A percentile compares a stretch with the other conserved stretches of the same genome.
These are phyloP conservation scores for Cylindrodendrum hubeiense DNA, from an alignment of 2,329 filamentous ascomycete genomes.

Conservation along the genomic window DNA sequence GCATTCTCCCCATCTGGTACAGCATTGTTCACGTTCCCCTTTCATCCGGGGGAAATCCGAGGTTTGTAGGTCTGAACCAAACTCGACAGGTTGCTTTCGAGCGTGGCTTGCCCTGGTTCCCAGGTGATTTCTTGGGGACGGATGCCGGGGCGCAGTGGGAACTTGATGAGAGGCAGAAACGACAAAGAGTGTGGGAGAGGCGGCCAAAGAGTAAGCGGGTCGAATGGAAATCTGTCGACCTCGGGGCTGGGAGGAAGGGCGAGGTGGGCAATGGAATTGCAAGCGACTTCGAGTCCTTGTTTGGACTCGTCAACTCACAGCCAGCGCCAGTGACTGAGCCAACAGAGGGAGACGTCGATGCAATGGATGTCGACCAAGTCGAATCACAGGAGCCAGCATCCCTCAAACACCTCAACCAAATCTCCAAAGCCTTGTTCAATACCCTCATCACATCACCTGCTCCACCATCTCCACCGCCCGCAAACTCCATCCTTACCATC, in stretches of 20 bases:
- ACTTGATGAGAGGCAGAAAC: slow-evolving; percentile 73
- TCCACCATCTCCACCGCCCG: slow-evolving; percentile 42
- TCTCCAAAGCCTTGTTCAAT: slow-evolving; percentile 49
- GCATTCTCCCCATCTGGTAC: slow-evolving; percentile 87
- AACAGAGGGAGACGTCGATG: slow-evolving; percentile 40
- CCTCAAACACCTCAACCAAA: slow-evolving; percentile 37
- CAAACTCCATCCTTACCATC: slow-evolving; percentile 67
- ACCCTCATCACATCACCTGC: slow-evolving; percentile 38
- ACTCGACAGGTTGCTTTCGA: slow-evolving; percentile 86
- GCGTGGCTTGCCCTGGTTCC: slow-evolving; percentile 83
- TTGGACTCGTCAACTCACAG: slow-evolving; percentile 50
- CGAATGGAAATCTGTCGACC: slow-evolving; percentile 79
- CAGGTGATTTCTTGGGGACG: slow-evolving; percentile 85
- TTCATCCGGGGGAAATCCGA: slow-evolving; percentile 82
- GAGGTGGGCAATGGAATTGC: slow-evolving; percentile 86
- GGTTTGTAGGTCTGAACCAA: slow-evolving; percentile 86
- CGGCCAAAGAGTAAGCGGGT: slow-evolving; percentile 85
- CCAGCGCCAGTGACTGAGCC: slow-evolving; percentile 25
- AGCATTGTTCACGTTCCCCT: slow-evolving; percentile 85
- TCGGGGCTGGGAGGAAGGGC: slow-evolving; percentile 81
- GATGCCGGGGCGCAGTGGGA: slow-evolving; percentile 85
- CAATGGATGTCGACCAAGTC: slow-evolving; percentile 49
- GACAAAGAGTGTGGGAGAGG: slow-evolving; percentile 82
- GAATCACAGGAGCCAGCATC: slow-evolving; percentile 11
- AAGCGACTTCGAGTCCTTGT: slow-evolving; percentile 85